Percentiles rank a stretch among this genome's conserved stretches.
Evolutionary conservation across 805 yeast genomes (phyloP).

Genomic region (Geotrichum ghanense): DNA sequence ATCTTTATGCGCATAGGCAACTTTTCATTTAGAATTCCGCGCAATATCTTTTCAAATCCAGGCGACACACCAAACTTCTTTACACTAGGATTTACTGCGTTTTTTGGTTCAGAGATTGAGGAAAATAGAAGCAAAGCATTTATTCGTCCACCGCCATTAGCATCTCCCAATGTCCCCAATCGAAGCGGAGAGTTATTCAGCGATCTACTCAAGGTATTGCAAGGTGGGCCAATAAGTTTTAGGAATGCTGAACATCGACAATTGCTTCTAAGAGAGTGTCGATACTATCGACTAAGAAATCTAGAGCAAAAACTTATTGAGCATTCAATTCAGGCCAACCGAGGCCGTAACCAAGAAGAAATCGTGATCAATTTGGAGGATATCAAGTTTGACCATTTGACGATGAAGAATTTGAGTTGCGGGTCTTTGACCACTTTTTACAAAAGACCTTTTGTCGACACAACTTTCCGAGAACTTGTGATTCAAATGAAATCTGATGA

Average conservation of each 20-base stretch:
- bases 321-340: constrained; percentile 39
- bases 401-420: not conserved
- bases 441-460: constrained; percentile 38
- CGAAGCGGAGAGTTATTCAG: constrained; percentile 45
- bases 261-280: constrained; percentile 54
- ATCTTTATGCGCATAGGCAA: constrained; percentile 50
- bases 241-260: constrained; percentile 43
- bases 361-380: constrained; percentile 43
- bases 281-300: constrained; percentile 63
- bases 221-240: constrained; percentile 42
- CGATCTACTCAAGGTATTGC: constrained; percentile 42
- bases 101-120: constrained; percentile 40
- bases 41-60: constrained; percentile 37
- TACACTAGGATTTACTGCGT: constrained; percentile 44
- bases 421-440: constrained; percentile 23
- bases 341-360: constrained; percentile 41
- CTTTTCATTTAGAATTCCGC: constrained; percentile 46
- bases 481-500: constrained; percentile 25
- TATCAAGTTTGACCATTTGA: constrained; percentile 21
- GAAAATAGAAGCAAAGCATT: constrained; percentile 30
- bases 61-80: constrained; percentile 78
- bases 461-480: constrained; percentile 27
- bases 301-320: constrained; percentile 61
- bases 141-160: constrained; percentile 70
- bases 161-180: constrained; percentile 40